Conservation (phyloP, 2,329 filamentous ascomycete species). For the Scedosporium dehoogii region DNA sequence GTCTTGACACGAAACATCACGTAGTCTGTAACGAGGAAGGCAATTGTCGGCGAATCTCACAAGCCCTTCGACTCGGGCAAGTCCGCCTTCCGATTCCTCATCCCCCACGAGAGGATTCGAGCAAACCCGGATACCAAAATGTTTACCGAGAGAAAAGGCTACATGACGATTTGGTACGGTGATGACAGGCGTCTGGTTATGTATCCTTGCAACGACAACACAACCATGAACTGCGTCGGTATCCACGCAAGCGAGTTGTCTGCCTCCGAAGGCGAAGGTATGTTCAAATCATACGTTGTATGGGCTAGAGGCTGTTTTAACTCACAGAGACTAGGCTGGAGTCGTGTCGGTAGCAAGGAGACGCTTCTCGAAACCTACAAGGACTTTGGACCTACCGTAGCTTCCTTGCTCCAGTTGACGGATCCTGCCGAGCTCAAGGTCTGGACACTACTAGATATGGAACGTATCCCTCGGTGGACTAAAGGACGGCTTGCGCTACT, state of each 20-base stretch:
- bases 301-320: not conserved
- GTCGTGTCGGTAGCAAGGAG: constrained; percentile 23
- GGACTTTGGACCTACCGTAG: constrained; percentile 30
- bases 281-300: constrained; percentile 7
- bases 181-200: constrained; percentile 32
- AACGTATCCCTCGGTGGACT: constrained; percentile 43
- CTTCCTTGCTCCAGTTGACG: constrained; percentile 29
- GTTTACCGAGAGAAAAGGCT: constrained; percentile 9
- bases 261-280: constrained; percentile 7
- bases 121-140: constrained; percentile 13
- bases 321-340: constrained; percentile 24
- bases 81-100: constrained; percentile 45
- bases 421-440: constrained; percentile 37
- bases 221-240: constrained; percentile 36
- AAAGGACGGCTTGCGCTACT: constrained; percentile 44
- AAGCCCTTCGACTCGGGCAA: constrained; percentile 36
- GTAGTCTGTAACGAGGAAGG: constrained; percentile 16
- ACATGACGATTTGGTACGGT: constrained; percentile 22
- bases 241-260: constrained; percentile 32
- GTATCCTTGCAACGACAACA: constrained; percentile 36
- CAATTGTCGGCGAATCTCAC: constrained; percentile 12
- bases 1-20: not conserved
- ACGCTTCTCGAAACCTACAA: constrained; percentile 26
- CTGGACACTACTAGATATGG: constrained; percentile 55
- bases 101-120: constrained; percentile 26